These are phyloP conservation scores for Pseudogymnoascus sp. DNA, from an alignment of 2,329 filamentous ascomycete genomes.

Conservation along the genomic window DNA sequence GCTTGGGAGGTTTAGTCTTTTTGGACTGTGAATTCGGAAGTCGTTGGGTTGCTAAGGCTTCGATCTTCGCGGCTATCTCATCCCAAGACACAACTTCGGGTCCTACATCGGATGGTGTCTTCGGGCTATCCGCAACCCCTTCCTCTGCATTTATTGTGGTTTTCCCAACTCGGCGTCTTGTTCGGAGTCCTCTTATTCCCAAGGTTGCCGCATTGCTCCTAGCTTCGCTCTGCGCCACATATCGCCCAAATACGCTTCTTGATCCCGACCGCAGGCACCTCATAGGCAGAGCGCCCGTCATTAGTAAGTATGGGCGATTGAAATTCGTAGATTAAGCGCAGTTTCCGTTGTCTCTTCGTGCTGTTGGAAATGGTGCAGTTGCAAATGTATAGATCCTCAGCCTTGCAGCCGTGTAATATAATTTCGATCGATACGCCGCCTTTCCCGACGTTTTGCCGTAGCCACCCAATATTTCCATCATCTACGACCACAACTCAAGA, in stretches of 20 bases:
- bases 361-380: background rate
- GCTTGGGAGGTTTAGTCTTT: background rate
- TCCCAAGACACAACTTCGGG: conserved; percentile 6
- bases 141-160: background rate
- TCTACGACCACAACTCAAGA: background rate
- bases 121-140: background rate
- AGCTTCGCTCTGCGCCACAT: background rate
- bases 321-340: background rate
- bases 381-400: background rate
- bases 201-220: background rate
- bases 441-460: conserved; percentile 1
- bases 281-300: background rate
- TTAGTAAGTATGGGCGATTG: background rate
- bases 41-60: conserved; percentile 1
- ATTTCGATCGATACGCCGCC: background rate
- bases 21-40: background rate
- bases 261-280: background rate
- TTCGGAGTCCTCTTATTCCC: conserved; percentile 5
- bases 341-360: background rate
- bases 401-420: background rate
- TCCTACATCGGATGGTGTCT: background rate
- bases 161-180: background rate
- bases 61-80: conserved; percentile 5
- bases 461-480: background rate
- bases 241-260: background rate